Evolutionary conservation across 2,329 filamentous ascomycete species (phyloP).

Genomic region (Fusarium verticillioides): DNA sequence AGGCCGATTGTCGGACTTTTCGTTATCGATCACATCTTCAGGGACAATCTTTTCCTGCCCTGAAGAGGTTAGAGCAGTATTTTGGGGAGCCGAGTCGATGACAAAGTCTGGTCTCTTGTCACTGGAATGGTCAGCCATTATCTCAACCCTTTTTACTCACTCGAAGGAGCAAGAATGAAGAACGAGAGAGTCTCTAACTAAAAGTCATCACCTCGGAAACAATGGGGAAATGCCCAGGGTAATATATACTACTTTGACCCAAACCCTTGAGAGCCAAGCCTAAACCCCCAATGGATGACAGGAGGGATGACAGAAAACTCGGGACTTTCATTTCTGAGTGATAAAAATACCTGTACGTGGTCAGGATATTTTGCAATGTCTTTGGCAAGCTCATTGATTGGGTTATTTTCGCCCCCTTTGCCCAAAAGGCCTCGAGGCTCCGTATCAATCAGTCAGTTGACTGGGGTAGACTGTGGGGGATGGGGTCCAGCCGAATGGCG

Average conservation of each 20-base stretch:
- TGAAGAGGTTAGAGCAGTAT: conserved; percentile 1
- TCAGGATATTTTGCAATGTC: not conserved
- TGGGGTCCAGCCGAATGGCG: conserved; percentile 21
- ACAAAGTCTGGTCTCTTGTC: conserved; percentile 24
- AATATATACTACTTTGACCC: conserved; percentile 22
- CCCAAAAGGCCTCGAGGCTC: not conserved
- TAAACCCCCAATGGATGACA: conserved; percentile 25
- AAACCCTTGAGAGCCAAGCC: conserved; percentile 19
- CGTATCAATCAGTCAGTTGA: conserved; percentile 22
- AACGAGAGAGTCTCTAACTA: not conserved
- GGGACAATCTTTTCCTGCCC: conserved; percentile 1
- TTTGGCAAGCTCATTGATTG: not conserved
- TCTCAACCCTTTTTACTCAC: not conserved
- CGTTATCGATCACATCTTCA: conserved; percentile 4
- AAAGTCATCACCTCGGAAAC: conserved; percentile 9
- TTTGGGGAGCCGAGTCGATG: conserved; percentile 3
- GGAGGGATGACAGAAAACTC: not conserved
- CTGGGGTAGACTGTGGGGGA: conserved; percentile 35
- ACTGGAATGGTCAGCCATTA: conserved; percentile 16
- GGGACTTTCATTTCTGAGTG: not conserved
- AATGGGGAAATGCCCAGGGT: conserved; percentile 21
- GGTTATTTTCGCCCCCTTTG: not conserved
- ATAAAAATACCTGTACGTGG: not conserved
- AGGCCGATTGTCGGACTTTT: conserved; percentile 12
- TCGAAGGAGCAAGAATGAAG: not conserved